Percentiles rank a stretch among this genome's conserved stretches.
Evolutionary conservation across 108 stramenopile genomes (phyloP).

Genomic region (Epithemia pelagica): DNA sequence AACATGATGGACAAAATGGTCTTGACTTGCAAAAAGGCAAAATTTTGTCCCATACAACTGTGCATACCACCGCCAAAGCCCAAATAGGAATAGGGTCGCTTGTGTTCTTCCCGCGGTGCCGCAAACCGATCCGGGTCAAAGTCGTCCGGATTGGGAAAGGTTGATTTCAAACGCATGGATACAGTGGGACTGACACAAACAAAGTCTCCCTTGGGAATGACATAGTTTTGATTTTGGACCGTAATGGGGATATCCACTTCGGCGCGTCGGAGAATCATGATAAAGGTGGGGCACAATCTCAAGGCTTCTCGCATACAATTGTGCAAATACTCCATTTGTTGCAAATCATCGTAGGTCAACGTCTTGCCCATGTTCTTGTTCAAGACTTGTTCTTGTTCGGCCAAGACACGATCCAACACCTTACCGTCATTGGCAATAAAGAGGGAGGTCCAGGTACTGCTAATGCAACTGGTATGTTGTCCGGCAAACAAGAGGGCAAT

Average conservation of each 20-base stretch:
- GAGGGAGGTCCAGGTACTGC: slow-evolving; percentile 92
- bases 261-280: slow-evolving; percentile 94
- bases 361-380: slow-evolving; percentile 22
- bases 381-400: slow-evolving; percentile 69
- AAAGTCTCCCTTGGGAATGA: slow-evolving; percentile 88
- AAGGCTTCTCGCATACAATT: slow-evolving; percentile 95
- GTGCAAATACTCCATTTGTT: slow-evolving; percentile 85
- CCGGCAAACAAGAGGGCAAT: slow-evolving; percentile 99
- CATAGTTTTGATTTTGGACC: slow-evolving; percentile 62
- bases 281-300: slow-evolving; percentile 95
- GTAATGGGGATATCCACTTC: slow-evolving; percentile 76
- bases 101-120: slow-evolving; percentile 92
- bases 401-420: slow-evolving; percentile 68
- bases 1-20: slow-evolving; percentile 93
- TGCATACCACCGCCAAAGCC: slow-evolving; percentile 99
- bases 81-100: slow-evolving; percentile 90
- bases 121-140: slow-evolving; percentile 98
- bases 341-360: slow-evolving; percentile 68
- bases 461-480: slow-evolving; percentile 98
- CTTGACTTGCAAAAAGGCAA: slow-evolving; percentile 98
- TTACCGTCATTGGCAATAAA: slow-evolving; percentile 81
- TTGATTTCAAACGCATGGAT: slow-evolving; percentile 82
- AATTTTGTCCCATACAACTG: slow-evolving; percentile 98
- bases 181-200: slow-evolving; percentile 91
- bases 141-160: slow-evolving; percentile 83